These are phyloP conservation scores for Dianthus caryophyllus DNA, from an alignment of 148 eudicot genomes.

Conservation along the genomic window DNA sequence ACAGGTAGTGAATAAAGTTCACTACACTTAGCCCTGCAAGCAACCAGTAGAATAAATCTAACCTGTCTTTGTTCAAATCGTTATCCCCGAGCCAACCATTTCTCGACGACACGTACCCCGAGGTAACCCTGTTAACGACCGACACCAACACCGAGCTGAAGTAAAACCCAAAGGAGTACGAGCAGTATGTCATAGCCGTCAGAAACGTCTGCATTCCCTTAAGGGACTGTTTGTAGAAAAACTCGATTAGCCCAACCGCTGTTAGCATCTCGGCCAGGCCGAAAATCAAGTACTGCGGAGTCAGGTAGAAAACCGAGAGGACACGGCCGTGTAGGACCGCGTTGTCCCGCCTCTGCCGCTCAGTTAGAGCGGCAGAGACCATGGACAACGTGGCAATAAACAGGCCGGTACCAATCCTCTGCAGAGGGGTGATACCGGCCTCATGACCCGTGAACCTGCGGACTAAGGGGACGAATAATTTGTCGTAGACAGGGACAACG, in stretches of 20 bases:
- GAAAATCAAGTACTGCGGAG: constrained; percentile 77
- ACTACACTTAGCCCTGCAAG: constrained; percentile 61
- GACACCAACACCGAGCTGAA: constrained; percentile 74
- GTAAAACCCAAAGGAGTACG: constrained; percentile 85
- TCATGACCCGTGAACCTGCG: constrained; percentile 53
- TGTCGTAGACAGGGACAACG: constrained; percentile 76
- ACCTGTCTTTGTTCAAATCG: constrained; percentile 67
- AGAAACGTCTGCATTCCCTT: constrained; percentile 80
- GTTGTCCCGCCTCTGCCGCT: constrained; percentile 40
- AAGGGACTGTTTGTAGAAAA: constrained; percentile 72
- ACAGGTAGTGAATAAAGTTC: constrained; percentile 67
- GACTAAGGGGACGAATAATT: constrained; percentile 61
- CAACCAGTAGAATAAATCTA: constrained; percentile 84
- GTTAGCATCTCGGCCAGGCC: constrained; percentile 95
- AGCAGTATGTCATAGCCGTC: constrained; percentile 80
- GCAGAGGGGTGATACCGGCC: constrained; percentile 74
- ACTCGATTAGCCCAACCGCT: constrained; percentile 82
- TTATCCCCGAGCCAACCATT: constrained; percentile 77
- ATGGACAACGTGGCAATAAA: constrained; percentile 71
- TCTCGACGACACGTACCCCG: background rate
- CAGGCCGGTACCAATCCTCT: constrained; percentile 70
- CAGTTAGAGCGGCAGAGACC: constrained; percentile 71
- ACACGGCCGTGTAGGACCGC: constrained; percentile 14
- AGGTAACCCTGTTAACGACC: constrained; percentile 58
- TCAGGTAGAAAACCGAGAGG: constrained; percentile 62